Evolutionary conservation across 2,329 filamentous ascomycete species (phyloP).

Genomic region (Ophiostoma sp.): DNA sequence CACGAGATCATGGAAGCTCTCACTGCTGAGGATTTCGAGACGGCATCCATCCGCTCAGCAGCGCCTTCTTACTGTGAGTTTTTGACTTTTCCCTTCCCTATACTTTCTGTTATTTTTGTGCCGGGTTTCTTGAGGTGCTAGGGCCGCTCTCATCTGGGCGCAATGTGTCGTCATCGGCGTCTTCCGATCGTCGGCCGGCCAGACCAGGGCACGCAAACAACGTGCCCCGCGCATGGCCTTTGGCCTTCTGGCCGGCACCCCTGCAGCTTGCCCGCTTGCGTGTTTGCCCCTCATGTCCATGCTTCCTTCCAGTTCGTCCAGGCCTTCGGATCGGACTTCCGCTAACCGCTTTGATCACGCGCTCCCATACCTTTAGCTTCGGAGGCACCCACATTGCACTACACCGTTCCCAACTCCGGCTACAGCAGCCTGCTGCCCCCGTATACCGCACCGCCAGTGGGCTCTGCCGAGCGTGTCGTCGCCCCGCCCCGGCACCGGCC

Average conservation of each 20-base stretch:
- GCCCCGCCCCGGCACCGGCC: conserved; percentile 27
- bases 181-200: conserved; percentile 17
- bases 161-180: conserved; percentile 4
- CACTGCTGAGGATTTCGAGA: conserved; percentile 61
- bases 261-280: conserved; percentile 1
- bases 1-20: conserved; percentile 32
- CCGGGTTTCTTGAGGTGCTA: background rate
- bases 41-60: conserved; percentile 64
- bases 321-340: background rate
- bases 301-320: background rate
- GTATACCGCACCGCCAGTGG: conserved; percentile 46
- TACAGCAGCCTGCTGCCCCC: conserved; percentile 48
- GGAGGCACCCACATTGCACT: conserved; percentile 65
- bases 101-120: background rate
- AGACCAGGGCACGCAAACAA: conserved; percentile 1
- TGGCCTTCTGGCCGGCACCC: background rate
- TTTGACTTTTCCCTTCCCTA: background rate
- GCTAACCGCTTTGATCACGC: background rate
- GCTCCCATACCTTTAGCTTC: conserved; percentile 48
- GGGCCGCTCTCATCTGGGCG: background rate
- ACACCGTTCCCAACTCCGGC: conserved; percentile 45
- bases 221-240: conserved; percentile 15
- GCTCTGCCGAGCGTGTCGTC: conserved; percentile 22
- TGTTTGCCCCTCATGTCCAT: background rate
- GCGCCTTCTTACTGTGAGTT: conserved; percentile 67